A percentile compares a stretch with the other conserved stretches of the same genome.
Evolutionary conservation across 257 asterid species (phyloP).

Genomic region (Lithospermum erythrorhizon): DNA sequence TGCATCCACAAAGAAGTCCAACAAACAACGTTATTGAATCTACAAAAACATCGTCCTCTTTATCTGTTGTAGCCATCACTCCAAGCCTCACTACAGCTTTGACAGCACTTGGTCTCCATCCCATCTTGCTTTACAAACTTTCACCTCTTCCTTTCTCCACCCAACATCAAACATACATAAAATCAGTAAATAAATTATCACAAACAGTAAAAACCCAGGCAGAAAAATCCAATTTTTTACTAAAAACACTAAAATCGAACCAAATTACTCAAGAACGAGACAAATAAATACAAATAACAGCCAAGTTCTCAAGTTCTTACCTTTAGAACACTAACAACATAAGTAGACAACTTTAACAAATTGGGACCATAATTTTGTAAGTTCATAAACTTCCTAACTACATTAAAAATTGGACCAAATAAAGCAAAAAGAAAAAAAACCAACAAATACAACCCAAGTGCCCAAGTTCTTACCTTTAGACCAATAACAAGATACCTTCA

Average conservation of each 20-base stretch:
- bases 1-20: constrained; percentile 44
- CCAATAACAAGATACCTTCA: neutral
- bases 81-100: neutral
- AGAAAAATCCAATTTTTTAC: no score
- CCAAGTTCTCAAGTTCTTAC: no score
- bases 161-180: neutral
- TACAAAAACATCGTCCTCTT: neutral
- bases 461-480: neutral
- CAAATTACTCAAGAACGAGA: no score
- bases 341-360: no score
- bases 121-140: neutral
- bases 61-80: neutral
- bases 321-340: no score
- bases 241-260: neutral
- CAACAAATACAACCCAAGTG: neutral
- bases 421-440: no score
- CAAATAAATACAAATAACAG: no score
- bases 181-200: neutral
- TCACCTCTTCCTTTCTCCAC: neutral
- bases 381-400: no score
- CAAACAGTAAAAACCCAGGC: neutral
- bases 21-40: constrained; percentile 37
- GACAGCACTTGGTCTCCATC: neutral
- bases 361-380: no score
- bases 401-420: no score